These are phyloP conservation scores for Paspalum vaginatum DNA, from an alignment of 176 grass and related monocot species.

Conservation along the genomic window DNA sequence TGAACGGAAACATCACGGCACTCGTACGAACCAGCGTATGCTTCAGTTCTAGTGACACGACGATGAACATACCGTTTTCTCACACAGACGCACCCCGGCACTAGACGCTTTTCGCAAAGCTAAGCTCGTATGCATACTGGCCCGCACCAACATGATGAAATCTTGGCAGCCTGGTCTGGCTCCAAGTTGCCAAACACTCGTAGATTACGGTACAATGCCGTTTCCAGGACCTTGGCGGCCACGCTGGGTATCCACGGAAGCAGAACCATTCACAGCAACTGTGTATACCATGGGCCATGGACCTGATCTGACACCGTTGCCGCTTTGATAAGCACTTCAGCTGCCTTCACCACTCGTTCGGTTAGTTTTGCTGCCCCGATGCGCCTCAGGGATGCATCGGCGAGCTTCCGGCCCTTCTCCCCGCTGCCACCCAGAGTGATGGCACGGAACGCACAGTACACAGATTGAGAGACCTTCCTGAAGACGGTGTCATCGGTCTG, in stretches of 20 bases:
- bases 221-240: not conserved
- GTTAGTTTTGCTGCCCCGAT: slow-evolving; percentile 57
- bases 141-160: not conserved
- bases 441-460: slow-evolving; percentile 70
- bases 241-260: slow-evolving; percentile 21
- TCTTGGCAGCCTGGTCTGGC: not conserved
- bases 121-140: not conserved
- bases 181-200: not conserved
- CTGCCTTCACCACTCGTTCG: slow-evolving; percentile 49
- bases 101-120: no score
- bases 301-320: slow-evolving; percentile 63
- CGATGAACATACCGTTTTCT: not conserved
- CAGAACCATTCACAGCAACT: slow-evolving; percentile 42
- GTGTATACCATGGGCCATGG: slow-evolving; percentile 78
- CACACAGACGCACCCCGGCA: not conserved
- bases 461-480: slow-evolving; percentile 63
- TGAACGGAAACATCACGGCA: slow-evolving; percentile 16
- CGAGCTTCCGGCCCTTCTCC: slow-evolving; percentile 58
- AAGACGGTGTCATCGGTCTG: slow-evolving; percentile 69
- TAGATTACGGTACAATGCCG: not conserved
- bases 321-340: slow-evolving; percentile 45
- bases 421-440: slow-evolving; percentile 62
- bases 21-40: not conserved
- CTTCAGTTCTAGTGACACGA: not conserved
- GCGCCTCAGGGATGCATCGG: slow-evolving; percentile 54